Percentiles rank a stretch among this genome's conserved stretches.
Evolutionary conservation across 441 rosid species (phyloP).

Genomic region (Pelargonium australe): DNA sequence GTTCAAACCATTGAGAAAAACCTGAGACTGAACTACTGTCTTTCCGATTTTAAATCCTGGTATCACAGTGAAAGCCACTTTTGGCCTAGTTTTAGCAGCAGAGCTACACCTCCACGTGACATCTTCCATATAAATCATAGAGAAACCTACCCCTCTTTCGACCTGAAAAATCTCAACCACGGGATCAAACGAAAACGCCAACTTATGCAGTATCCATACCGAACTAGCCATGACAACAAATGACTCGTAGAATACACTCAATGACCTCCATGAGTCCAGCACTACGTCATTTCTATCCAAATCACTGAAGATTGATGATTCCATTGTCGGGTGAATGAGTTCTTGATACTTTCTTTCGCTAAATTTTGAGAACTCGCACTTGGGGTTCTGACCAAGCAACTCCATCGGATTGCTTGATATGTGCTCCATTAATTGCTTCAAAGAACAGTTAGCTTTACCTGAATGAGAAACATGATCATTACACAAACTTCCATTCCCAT

Average conservation of each 20-base stretch:
- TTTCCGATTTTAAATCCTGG: constrained; percentile 57
- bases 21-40: constrained; percentile 53
- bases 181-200: constrained; percentile 58
- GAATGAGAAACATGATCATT: constrained; percentile 33
- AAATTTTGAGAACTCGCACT: constrained; percentile 48
- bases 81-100: constrained; percentile 28
- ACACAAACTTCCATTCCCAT: constrained; percentile 26
- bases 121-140: constrained; percentile 62
- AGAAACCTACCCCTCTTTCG: constrained; percentile 49
- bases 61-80: constrained; percentile 60
- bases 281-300: constrained; percentile 47
- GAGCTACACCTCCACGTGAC: constrained; percentile 26
- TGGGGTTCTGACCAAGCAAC: constrained; percentile 38
- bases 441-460: constrained; percentile 24
- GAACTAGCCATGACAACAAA: constrained; percentile 61
- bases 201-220: constrained; percentile 48
- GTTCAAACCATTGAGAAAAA: constrained; percentile 39
- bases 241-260: constrained; percentile 44
- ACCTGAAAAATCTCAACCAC: constrained; percentile 54
- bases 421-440: constrained; percentile 51
- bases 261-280: constrained; percentile 56
- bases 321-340: constrained; percentile 58
- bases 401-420: constrained; percentile 57
- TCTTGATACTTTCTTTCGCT: constrained; percentile 60
- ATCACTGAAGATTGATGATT: constrained; percentile 46